Evolutionary conservation across 768 basidiomycete genomes (phyloP), one percentile per base, ranked within the genome.

Genomic region (Mycena metata): DNA sequence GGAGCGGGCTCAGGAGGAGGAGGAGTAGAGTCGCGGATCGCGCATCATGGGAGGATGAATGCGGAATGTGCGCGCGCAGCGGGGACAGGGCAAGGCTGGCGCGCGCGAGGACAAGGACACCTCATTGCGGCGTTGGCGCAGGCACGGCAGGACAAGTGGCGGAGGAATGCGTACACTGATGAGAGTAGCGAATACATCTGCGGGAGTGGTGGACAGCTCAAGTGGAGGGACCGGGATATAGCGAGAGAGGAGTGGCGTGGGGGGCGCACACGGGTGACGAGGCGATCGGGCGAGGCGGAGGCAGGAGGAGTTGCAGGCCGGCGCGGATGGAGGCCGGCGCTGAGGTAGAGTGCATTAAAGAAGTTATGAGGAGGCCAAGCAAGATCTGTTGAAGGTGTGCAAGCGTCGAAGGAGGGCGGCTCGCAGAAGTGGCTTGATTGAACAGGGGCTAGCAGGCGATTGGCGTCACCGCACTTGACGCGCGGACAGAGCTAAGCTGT

Each of bases 1-100:
- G 56, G 56, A 58, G 42, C 42, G 42, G 55, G 39, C 2, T 51
- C 8, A 42, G 16, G 57, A 59, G 23, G 30, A 30, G n/a, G 58
- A 60, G 58, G 33, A 39, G 33, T 47, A 60, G 46, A 60, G 45
- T 47, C 35, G 30, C 43, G 26, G 43, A 59, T 46, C 26, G 45
- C 45, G 58, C 13, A 60, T 59, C 57, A 60, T 26, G 46, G 42
- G 26, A 58, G 42, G 42, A 58, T 58, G 56, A 58, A 58, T 39
- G 56, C 26, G 15, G 56, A 58, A 43, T 43, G 56, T 23, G 39
- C 23, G 36, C 56, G 42, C 56, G 56, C 56, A 30, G 58, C 19
- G 46, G 46, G 58, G 46, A 3, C 35, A 35, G 46, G 58, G 11
- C 4, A 60, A n/a, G 58, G 46, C n/a, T 47, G 24, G n/a, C n/a